Evolutionary conservation across 441 rosid genomes (phyloP).

Genomic region (Populus hybrid): DNA sequence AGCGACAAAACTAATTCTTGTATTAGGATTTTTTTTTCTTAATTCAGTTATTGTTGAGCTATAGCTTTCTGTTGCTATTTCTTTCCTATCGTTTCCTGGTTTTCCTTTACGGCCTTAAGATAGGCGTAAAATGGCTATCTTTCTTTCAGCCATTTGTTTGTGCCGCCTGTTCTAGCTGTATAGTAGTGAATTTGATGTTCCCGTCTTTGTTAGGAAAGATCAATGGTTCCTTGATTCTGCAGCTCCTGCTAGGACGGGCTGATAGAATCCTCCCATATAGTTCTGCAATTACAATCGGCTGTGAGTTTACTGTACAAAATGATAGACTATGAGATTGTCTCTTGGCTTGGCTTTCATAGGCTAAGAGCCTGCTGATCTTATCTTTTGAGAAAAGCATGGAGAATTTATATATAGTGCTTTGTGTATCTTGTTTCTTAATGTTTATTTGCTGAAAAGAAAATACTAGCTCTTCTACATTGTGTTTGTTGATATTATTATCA

Average conservation of each 20-base stretch:
- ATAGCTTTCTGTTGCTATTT: background rate
- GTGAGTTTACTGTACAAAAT: background rate
- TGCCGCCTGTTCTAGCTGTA: background rate
- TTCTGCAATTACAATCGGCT: background rate
- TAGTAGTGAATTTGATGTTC: background rate
- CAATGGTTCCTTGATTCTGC: no score
- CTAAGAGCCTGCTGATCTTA: background rate
- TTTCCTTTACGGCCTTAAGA: background rate
- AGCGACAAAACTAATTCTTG: background rate
- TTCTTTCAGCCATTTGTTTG: background rate
- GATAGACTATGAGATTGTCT: background rate
- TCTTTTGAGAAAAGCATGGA: background rate
- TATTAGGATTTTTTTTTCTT: background rate
- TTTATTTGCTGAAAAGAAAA: background rate
- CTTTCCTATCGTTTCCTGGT: background rate
- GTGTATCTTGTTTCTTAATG: background rate
- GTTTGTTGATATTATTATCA: background rate
- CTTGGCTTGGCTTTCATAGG: background rate
- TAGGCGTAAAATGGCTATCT: background rate
- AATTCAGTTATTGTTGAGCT: background rate
- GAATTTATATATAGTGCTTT: background rate
- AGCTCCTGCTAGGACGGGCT: background rate
- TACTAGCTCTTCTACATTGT: background rate
- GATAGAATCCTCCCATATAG: background rate
- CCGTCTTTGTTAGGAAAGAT: background rate